Evolutionary conservation across 2,329 filamentous ascomycete genomes (phyloP).

Genomic region (Scytalidium lignicola): DNA sequence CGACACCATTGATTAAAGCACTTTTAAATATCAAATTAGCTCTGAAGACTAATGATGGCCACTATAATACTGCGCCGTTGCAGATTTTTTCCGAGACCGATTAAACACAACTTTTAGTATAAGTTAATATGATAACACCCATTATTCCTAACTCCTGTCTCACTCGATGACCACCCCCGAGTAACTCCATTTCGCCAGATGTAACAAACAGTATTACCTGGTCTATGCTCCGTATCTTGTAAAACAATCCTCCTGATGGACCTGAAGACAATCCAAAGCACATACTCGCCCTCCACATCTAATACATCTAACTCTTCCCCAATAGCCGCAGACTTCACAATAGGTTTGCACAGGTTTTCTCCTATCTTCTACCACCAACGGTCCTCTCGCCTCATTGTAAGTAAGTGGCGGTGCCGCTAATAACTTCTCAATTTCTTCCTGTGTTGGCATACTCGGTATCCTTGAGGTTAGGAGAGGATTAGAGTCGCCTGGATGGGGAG

Average conservation of each 20-base stretch:
- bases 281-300: conserved; percentile 78
- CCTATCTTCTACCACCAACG: conserved; percentile 34
- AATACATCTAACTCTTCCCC: conserved; percentile 70
- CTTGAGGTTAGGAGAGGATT: conserved; percentile 55
- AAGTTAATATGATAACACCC: too few species aligned
- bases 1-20: conserved; percentile 48
- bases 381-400: conserved; percentile 58
- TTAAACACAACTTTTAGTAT: too few species aligned
- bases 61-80: too few species aligned
- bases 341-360: conserved; percentile 59
- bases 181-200: too few species aligned
- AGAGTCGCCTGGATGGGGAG: conserved; percentile 42
- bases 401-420: conserved; percentile 60
- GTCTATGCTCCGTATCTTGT: conserved; percentile 50
- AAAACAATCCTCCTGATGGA: conserved; percentile 68
- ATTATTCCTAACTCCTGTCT: not conserved
- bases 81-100: too few species aligned
- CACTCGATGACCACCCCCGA: not conserved
- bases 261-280: conserved; percentile 67
- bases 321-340: conserved; percentile 78
- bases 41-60: too few species aligned
- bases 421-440: conserved; percentile 59
- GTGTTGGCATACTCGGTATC: conserved; percentile 52
- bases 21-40: not conserved
- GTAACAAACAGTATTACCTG: too few species aligned